Percentiles rank a stretch among this genome's conserved stretches.
Conservation (phyloP, 2,329 filamentous ascomycete species). For the Davidsoniella neocaledoniae region DNA sequence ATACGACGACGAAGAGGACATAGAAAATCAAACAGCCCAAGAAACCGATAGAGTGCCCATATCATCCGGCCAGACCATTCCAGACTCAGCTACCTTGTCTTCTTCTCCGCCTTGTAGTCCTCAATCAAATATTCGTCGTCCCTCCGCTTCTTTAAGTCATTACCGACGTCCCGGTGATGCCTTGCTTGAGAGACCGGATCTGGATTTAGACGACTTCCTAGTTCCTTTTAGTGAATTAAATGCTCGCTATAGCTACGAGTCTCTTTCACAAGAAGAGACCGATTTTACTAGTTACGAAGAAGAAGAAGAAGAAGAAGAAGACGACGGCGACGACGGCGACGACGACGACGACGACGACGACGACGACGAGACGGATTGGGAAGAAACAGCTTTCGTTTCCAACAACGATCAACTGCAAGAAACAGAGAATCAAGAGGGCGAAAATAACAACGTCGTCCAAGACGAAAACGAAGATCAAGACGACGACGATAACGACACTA, state of each 20-base stretch:
- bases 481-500: slow-evolving; percentile 1
- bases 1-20: slow-evolving; percentile 4
- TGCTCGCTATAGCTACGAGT: not conserved
- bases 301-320: not conserved
- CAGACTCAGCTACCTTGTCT: slow-evolving; percentile 15
- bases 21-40: no score
- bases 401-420: no score
- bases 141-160: no score
- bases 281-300: not conserved
- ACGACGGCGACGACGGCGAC: not conserved
- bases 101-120: no score
- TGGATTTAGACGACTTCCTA: no score
- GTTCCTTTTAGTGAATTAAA: no score
- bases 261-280: not conserved
- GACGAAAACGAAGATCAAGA: not conserved
- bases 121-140: no score
- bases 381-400: not conserved
- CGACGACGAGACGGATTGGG: not conserved
- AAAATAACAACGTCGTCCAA: not conserved
- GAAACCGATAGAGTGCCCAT: not conserved
- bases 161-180: no score
- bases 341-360: not conserved
- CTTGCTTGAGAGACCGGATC: no score
- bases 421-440: not conserved
- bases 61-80: slow-evolving; percentile 13